A percentile compares a stretch with the other conserved stretches of the same genome.
Conservation (phyloP, 75 land plant genomes). For the Pinus tabuliformis region DNA sequence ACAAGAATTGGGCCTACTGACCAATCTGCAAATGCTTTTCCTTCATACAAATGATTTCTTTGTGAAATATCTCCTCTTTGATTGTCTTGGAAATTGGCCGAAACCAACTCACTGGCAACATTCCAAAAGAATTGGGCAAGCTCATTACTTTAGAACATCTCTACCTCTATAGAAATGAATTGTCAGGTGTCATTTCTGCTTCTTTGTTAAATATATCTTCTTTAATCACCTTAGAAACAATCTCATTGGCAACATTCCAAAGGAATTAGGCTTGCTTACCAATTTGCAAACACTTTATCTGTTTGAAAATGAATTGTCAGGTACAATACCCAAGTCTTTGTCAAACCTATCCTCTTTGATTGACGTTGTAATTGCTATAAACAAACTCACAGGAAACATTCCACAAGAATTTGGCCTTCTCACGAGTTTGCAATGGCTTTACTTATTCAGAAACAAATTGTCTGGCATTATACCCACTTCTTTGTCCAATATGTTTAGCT, state of each 20-base stretch:
- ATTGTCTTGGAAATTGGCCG: not conserved
- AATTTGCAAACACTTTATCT: conserved; percentile 34
- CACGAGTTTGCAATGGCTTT: no score
- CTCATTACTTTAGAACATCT: not conserved
- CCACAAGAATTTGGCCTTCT: not conserved
- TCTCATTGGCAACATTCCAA: conserved; percentile 44
- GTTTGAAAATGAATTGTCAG: conserved; percentile 37
- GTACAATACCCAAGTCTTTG: conserved; percentile 1
- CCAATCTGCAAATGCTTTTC: conserved; percentile 15
- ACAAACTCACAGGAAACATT: not conserved
- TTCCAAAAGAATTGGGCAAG: not conserved
- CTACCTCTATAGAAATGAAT: not conserved
- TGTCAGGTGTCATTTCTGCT: conserved; percentile 4
- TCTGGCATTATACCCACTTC: no score
- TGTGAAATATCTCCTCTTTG: not conserved
- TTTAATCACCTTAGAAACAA: conserved; percentile 36
- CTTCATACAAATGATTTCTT: not conserved
- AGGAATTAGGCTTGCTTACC: conserved; percentile 22
- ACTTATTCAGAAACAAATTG: no score
- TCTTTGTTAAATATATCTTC: conserved; percentile 35
- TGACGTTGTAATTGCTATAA: not conserved
- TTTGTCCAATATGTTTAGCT: no score
- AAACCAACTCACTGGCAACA: not conserved
- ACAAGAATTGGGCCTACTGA: conserved; percentile 2
- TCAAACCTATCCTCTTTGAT: not conserved